phyloP scores from a whole-genome alignment of 805 yeast species.

The Lachancea mirantina region DNA sequence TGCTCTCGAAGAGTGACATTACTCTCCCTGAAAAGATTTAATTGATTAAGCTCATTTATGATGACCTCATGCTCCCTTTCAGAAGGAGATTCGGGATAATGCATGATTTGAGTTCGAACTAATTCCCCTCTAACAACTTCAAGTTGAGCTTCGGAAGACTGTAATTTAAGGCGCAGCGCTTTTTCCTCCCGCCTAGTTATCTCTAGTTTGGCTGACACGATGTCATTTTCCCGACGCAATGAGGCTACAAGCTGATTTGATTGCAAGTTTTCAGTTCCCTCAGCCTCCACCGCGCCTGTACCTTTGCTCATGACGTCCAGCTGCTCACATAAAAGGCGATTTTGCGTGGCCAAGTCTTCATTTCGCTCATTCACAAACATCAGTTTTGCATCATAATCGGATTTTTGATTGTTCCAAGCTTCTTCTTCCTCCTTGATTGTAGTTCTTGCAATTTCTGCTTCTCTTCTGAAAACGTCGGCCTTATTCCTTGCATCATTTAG shows the following conservation, averaged over 20 bases:
- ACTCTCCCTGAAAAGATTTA: conserved; percentile 61
- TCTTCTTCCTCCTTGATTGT: conserved; percentile 34
- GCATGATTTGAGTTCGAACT: conserved; percentile 30
- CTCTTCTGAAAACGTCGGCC: conserved; percentile 32
- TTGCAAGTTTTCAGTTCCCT: conserved; percentile 12
- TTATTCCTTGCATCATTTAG: conserved; percentile 22
- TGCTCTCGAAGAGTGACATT: conserved; percentile 57
- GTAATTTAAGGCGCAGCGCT: conserved; percentile 45
- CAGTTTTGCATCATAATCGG: conserved; percentile 41
- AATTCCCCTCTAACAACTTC: conserved; percentile 44
- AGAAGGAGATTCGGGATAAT: conserved; percentile 14
- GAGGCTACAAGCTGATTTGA: conserved; percentile 48
- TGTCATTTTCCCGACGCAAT: conserved; percentile 70
- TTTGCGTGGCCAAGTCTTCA: conserved; percentile 59
- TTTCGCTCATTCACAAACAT: conserved; percentile 38
- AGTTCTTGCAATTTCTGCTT: conserved; percentile 13
- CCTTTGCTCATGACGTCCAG: conserved; percentile 38
- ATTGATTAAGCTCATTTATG: conserved; percentile 48
- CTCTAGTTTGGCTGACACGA: conserved; percentile 53
- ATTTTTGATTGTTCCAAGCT: conserved; percentile 41
- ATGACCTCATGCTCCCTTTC: conserved; percentile 39
- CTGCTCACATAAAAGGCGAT: conserved; percentile 60
- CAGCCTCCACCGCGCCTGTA: conserved; percentile 9
- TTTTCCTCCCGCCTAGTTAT: conserved; percentile 46
- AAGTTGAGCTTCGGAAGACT: conserved; percentile 42